A percentile compares a stretch with the other conserved stretches of the same genome.
Evolutionary conservation across 441 rosid species (phyloP).

Genomic region (Populus hybrid): DNA sequence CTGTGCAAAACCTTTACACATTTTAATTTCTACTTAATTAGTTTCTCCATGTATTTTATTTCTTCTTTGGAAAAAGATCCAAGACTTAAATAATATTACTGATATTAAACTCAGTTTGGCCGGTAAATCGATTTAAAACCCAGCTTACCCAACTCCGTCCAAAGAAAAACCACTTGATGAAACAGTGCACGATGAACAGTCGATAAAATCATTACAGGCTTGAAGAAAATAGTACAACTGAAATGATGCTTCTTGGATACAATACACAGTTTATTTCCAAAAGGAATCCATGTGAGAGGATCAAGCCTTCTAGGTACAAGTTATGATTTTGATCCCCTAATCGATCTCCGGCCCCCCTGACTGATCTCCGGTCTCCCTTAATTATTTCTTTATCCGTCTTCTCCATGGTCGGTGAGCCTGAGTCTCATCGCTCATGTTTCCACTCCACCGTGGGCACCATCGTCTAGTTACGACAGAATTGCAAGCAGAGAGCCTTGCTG

Average conservation of each 20-base stretch:
- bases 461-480: too few relatives aligned
- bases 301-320: constrained; percentile 4
- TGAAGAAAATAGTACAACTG: background rate
- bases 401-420: background rate
- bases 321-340: background rate
- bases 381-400: background rate
- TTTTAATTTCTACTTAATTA: too few relatives aligned
- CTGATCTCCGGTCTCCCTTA: background rate
- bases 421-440: too few relatives aligned
- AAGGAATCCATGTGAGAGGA: constrained; percentile 11
- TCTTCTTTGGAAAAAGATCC: too few relatives aligned
- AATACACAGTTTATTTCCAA: background rate
- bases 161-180: background rate
- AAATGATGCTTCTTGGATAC: background rate
- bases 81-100: too few relatives aligned
- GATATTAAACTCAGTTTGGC: too few relatives aligned
- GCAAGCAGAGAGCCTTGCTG: too few relatives aligned
- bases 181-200: constrained; percentile 6
- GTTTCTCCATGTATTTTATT: too few relatives aligned
- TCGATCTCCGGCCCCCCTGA: background rate
- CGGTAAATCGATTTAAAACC: too few relatives aligned
- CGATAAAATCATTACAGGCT: background rate
- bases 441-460: too few relatives aligned
- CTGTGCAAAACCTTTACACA: too few relatives aligned
- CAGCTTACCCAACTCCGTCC: too few relatives aligned